A percentile compares a stretch with the other conserved stretches of the same genome.
phyloP scores from a whole-genome alignment of 257 asterid genomes.

The Primulina eburnea region DNA sequence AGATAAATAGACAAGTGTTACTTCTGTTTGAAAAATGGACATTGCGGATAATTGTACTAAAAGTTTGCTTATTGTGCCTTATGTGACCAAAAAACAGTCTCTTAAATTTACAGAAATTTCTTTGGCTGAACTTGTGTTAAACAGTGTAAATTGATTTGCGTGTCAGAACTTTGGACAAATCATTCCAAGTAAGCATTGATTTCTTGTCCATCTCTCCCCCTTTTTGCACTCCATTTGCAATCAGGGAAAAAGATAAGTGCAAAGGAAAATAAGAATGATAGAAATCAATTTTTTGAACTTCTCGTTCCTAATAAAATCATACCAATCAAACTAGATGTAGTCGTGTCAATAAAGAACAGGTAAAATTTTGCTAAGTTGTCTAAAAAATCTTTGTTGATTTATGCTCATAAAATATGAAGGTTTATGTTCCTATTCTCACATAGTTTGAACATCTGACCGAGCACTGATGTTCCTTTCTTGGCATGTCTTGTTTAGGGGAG shows the following conservation, averaged over 20 bases:
- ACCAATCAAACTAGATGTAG: neutral
- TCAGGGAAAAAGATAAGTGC: too few relatives aligned
- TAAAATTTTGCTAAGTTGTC: neutral
- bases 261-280: neutral
- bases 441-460: neutral
- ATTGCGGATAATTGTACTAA: too few relatives aligned
- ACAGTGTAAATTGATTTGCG: too few relatives aligned
- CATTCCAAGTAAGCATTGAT: too few relatives aligned
- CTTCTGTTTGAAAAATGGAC: neutral
- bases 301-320: neutral
- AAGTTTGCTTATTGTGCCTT: too few relatives aligned
- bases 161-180: too few relatives aligned
- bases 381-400: neutral
- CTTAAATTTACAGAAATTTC: too few relatives aligned
- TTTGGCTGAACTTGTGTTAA: too few relatives aligned
- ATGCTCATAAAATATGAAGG: neutral
- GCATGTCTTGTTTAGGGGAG: conserved; percentile 1
- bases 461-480: neutral
- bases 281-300: too few relatives aligned
- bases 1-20: neutral
- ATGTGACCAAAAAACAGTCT: too few relatives aligned
- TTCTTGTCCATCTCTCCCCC: too few relatives aligned
- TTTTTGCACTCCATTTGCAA: too few relatives aligned
- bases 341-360: neutral
- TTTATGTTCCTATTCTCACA: neutral